A percentile compares a stretch with the other conserved stretches of the same genome.
These are phyloP conservation scores for Zygosaccharomyces kombuchaensis DNA, from an alignment of 805 yeast species.

Conservation along the genomic window DNA sequence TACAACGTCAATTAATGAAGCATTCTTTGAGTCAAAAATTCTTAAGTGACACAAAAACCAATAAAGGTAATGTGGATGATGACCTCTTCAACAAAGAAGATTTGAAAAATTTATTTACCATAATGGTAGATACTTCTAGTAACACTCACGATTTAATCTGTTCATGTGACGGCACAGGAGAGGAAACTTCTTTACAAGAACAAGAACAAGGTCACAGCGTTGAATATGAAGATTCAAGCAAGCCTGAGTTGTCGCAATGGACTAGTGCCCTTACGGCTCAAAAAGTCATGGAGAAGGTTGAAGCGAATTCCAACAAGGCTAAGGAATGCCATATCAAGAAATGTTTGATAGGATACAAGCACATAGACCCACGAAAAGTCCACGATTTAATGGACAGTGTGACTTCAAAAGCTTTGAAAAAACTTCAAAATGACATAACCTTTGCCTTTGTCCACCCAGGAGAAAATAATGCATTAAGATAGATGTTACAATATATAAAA, in stretches of 20 bases:
- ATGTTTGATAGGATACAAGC: slow-evolving; percentile 60
- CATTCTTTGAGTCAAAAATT: slow-evolving; percentile 72
- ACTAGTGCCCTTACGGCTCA: slow-evolving; percentile 51
- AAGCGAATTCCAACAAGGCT: slow-evolving; percentile 21
- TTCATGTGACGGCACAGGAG: slow-evolving; percentile 54
- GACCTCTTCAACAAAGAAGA: slow-evolving; percentile 68
- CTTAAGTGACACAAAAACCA: slow-evolving; percentile 36
- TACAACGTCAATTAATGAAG: slow-evolving; percentile 87
- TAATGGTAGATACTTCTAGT: slow-evolving; percentile 46
- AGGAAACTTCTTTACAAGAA: slow-evolving; percentile 15
- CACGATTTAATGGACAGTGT: slow-evolving; percentile 18
- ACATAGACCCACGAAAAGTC: slow-evolving; percentile 46
- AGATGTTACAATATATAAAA: not conserved
- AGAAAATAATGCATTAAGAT: not conserved
- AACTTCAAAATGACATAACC: slow-evolving; percentile 15
- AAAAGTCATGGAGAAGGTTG: slow-evolving; percentile 22
- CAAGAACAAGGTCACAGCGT: slow-evolving; percentile 16
- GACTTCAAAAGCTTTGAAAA: slow-evolving; percentile 18
- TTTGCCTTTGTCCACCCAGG: slow-evolving; percentile 29
- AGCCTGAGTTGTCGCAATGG: slow-evolving; percentile 37
- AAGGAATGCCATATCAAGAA: slow-evolving; percentile 46
- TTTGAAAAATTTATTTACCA: slow-evolving; percentile 67
- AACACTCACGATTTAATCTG: slow-evolving; percentile 81
- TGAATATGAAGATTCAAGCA: slow-evolving; percentile 10
- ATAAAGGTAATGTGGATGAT: slow-evolving; percentile 41